Percentiles rank a stretch among this genome's conserved stretches.
Conservation (phyloP, 2,329 filamentous ascomycete genomes). For the Penicillium sclerotiorum region DNA sequence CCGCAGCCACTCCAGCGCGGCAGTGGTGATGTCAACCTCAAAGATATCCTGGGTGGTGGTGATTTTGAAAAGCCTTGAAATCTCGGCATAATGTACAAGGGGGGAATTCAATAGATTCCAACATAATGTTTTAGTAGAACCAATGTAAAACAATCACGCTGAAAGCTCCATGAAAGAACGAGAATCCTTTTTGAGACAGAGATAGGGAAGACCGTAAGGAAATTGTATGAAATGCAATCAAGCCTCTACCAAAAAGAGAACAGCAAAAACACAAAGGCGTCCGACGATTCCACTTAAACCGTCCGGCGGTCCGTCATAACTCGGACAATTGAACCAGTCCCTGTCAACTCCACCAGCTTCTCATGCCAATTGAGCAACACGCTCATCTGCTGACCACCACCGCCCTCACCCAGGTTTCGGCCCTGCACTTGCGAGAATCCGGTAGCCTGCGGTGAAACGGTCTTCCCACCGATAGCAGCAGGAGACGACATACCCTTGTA, state of each 20-base stretch:
- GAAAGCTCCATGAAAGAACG: constrained; percentile 15
- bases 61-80: constrained; percentile 35
- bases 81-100: neutral
- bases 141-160: constrained; percentile 29
- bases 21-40: constrained; percentile 83
- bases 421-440: constrained; percentile 81
- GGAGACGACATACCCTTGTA: constrained; percentile 82
- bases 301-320: constrained; percentile 96
- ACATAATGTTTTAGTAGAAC: constrained; percentile 27
- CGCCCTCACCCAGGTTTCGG: constrained; percentile 62
- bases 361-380: constrained; percentile 98
- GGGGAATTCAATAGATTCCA: constrained; percentile 10
- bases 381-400: constrained; percentile 88
- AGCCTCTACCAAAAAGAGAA: constrained; percentile 23
- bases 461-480: constrained; percentile 46
- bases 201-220: constrained; percentile 10
- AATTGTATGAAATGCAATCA: constrained; percentile 24
- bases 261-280: constrained; percentile 17
- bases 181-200: constrained; percentile 8
- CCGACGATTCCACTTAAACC: constrained; percentile 56
- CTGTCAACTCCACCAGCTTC: constrained; percentile 93
- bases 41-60: constrained; percentile 69
- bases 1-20: constrained; percentile 78
- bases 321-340: constrained; percentile 86
- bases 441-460: constrained; percentile 73